Percentiles rank a stretch among this genome's conserved stretches.
phyloP scores from a whole-genome alignment of 2,329 filamentous ascomycete genomes.

The Botrytis byssoidea region DNA sequence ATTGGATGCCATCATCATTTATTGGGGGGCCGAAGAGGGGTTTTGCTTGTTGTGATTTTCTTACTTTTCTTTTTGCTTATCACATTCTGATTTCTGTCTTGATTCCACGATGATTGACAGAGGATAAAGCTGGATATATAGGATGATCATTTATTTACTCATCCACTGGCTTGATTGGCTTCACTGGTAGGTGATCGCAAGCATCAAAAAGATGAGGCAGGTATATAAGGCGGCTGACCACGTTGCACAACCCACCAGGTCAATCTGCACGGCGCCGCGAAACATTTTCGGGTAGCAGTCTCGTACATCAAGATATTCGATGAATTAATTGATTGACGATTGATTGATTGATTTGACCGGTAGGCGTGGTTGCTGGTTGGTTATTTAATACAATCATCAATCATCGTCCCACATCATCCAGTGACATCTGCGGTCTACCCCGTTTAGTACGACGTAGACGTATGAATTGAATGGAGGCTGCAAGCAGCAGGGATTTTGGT shows the following conservation, averaged over 20 bases:
- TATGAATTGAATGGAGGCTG: neutral
- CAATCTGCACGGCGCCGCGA: slow-evolving; percentile 28
- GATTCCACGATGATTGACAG: neutral
- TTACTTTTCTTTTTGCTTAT: neutral
- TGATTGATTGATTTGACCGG: neutral
- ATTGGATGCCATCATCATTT: neutral
- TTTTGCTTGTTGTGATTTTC: neutral
- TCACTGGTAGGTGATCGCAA: neutral
- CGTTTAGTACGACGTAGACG: neutral
- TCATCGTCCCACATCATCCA: slow-evolving; percentile 12
- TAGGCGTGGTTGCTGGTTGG: neutral
- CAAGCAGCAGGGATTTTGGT: slow-evolving; percentile 11
- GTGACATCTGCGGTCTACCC: neutral
- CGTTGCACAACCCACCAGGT: slow-evolving; percentile 32
- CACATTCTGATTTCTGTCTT: neutral
- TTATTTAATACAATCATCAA: neutral
- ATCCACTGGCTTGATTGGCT: neutral
- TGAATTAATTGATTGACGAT: neutral
- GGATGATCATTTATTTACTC: neutral
- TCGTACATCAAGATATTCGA: neutral
- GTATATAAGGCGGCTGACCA: slow-evolving; percentile 38
- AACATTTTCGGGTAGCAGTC: slow-evolving; percentile 20
- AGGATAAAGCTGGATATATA: neutral
- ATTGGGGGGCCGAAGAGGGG: neutral
- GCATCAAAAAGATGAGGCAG: slow-evolving; percentile 27